Conservation (phyloP, 1,284 basidiomycete species). For the Fomitiporia mediterranea region DNA sequence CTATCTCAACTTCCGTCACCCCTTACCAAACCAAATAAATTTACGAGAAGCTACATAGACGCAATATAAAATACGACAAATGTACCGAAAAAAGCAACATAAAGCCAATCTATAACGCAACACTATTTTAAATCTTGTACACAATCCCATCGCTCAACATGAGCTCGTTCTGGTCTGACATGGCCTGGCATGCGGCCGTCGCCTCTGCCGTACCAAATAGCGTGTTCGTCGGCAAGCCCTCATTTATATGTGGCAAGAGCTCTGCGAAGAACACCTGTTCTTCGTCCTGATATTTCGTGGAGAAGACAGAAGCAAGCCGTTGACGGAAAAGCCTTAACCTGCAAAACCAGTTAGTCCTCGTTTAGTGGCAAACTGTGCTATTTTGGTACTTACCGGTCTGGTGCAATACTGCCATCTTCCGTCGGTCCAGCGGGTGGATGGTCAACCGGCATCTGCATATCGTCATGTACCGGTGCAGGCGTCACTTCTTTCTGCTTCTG, state of each 20-base stretch:
- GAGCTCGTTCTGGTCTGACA: conserved; percentile 82
- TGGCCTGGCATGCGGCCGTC: conserved; percentile 64
- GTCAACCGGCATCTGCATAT: conserved; percentile 56
- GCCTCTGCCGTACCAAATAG: conserved; percentile 84
- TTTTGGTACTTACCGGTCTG: conserved; percentile 48
- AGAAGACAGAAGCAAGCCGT: conserved; percentile 68
- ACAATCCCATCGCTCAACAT: conserved; percentile 84
- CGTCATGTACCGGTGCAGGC: conserved; percentile 26
- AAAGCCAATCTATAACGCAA: conserved; percentile 22
- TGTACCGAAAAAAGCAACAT: conserved; percentile 12
- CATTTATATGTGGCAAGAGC: conserved; percentile 76
- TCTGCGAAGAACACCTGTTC: conserved; percentile 71
- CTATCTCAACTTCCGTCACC: background rate
- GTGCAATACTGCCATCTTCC: conserved; percentile 40
- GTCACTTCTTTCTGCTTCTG: conserved; percentile 30
- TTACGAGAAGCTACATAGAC: no score
- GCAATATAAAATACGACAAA: background rate
- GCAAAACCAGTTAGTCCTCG: conserved; percentile 15
- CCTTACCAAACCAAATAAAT: background rate
- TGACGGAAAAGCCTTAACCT: conserved; percentile 77
- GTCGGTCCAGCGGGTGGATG: conserved; percentile 32
- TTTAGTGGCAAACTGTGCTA: background rate
- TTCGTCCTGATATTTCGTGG: conserved; percentile 63
- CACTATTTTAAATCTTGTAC: conserved; percentile 52
- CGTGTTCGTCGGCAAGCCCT: conserved; percentile 61